These are phyloP conservation scores for Fusarium sp. DNA, from an alignment of 2,329 filamentous ascomycete species.

Conservation along the genomic window DNA sequence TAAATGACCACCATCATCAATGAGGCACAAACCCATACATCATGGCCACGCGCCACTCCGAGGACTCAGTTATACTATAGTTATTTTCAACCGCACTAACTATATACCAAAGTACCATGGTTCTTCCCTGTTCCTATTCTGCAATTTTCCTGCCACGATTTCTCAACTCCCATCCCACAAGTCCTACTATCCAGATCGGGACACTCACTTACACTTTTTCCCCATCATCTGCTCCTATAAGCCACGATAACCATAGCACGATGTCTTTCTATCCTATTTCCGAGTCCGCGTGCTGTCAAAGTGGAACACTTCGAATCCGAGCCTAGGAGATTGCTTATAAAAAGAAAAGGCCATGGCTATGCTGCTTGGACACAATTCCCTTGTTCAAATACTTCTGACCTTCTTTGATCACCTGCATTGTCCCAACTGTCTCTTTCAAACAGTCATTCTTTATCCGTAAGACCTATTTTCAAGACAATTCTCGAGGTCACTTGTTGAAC, in stretches of 20 bases:
- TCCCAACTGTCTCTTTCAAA: constrained; percentile 37
- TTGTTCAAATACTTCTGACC: constrained; percentile 37
- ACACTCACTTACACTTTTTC: constrained; percentile 36
- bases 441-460: constrained; percentile 40
- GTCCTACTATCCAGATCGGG: constrained; percentile 24
- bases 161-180: not conserved
- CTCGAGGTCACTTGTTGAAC: constrained; percentile 39
- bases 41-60: constrained; percentile 32
- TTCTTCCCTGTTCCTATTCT: not conserved
- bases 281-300: constrained; percentile 26
- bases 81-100: constrained; percentile 11
- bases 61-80: not conserved
- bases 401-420: constrained; percentile 50
- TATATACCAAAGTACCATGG: constrained; percentile 7
- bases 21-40: constrained; percentile 34
- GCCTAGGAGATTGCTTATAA: constrained; percentile 21
- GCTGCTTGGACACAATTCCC: constrained; percentile 6
- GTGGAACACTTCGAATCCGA: constrained; percentile 20
- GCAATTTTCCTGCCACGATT: constrained; percentile 27
- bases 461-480: constrained; percentile 40
- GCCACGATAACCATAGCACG: constrained; percentile 26
- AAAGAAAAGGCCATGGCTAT: constrained; percentile 2
- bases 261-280: not conserved
- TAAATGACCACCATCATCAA: constrained; percentile 37
- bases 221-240: constrained; percentile 34